Conservation (phyloP, 2,329 filamentous ascomycete genomes). For the Aureobasidium sp. region DNA sequence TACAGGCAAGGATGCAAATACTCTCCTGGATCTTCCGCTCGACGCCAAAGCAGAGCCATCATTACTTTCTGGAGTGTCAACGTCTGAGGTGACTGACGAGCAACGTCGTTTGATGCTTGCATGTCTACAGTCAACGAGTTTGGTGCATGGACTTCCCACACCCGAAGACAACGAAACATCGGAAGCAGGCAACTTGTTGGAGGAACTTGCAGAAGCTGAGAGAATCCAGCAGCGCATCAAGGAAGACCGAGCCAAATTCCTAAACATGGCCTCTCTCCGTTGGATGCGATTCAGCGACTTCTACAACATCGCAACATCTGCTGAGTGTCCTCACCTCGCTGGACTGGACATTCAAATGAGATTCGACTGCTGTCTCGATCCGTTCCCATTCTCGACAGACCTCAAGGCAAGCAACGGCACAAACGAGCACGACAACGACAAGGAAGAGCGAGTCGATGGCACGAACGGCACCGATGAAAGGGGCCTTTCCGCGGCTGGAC, state of each 20-base stretch:
- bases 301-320: slow-evolving; percentile 10
- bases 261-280: slow-evolving; percentile 8
- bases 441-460: slow-evolving; percentile 1
- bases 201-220: slow-evolving; percentile 12
- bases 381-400: neutral
- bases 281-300: slow-evolving; percentile 16
- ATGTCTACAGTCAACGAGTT: slow-evolving; percentile 4
- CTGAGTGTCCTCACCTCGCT: neutral
- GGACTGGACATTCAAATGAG: slow-evolving; percentile 3
- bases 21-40: slow-evolving; percentile 10
- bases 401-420: slow-evolving; percentile 3
- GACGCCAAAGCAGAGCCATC: slow-evolving; percentile 5
- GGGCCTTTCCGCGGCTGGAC: slow-evolving; percentile 7
- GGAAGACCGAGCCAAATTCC: slow-evolving; percentile 13
- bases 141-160: slow-evolving; percentile 8
- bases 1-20: slow-evolving; percentile 4
- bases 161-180: neutral
- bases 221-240: slow-evolving; percentile 7
- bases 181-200: slow-evolving; percentile 1
- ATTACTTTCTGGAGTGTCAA: neutral
- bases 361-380: slow-evolving; percentile 9
- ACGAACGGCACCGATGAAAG: slow-evolving; percentile 1
- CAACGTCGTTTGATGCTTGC: slow-evolving; percentile 8
- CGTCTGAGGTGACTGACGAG: neutral
- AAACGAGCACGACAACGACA: neutral